Evolutionary conservation across 1,284 basidiomycete genomes (phyloP).

Genomic region (Ganoderma resinaceum): DNA sequence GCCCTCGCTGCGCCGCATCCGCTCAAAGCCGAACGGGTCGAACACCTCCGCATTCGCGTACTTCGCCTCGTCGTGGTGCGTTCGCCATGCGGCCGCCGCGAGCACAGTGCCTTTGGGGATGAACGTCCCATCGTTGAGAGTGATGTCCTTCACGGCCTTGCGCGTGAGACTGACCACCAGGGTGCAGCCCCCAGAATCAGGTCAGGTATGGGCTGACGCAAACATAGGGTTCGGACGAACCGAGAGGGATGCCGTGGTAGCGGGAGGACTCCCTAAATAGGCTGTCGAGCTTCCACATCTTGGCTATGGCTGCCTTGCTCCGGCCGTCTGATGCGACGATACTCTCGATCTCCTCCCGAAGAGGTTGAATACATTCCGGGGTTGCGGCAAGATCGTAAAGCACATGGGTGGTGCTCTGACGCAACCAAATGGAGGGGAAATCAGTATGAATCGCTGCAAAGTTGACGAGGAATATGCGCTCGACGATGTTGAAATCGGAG

Average conservation of each 20-base stretch:
- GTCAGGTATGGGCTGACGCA: background rate
- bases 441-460: constrained; percentile 45
- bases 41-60: constrained; percentile 50
- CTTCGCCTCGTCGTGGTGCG: constrained; percentile 45
- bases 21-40: constrained; percentile 54
- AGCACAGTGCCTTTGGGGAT: constrained; percentile 51
- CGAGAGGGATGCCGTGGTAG: constrained; percentile 38
- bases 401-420: constrained; percentile 45
- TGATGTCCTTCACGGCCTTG: constrained; percentile 42
- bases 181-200: background rate
- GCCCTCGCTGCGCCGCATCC: constrained; percentile 41
- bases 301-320: constrained; percentile 50
- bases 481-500: constrained; percentile 29
- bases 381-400: constrained; percentile 50
- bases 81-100: constrained; percentile 48
- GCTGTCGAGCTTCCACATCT: constrained; percentile 58
- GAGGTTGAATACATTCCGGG: constrained; percentile 46
- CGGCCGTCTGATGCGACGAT: constrained; percentile 49
- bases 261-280: constrained; percentile 57
- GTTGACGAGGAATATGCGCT: constrained; percentile 39
- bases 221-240: constrained; percentile 23
- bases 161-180: constrained; percentile 25
- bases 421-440: constrained; percentile 29
- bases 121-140: constrained; percentile 49
- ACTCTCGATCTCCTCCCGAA: constrained; percentile 53